phyloP scores from a whole-genome alignment of 306 rosid species.

The Malus asiatica region DNA sequence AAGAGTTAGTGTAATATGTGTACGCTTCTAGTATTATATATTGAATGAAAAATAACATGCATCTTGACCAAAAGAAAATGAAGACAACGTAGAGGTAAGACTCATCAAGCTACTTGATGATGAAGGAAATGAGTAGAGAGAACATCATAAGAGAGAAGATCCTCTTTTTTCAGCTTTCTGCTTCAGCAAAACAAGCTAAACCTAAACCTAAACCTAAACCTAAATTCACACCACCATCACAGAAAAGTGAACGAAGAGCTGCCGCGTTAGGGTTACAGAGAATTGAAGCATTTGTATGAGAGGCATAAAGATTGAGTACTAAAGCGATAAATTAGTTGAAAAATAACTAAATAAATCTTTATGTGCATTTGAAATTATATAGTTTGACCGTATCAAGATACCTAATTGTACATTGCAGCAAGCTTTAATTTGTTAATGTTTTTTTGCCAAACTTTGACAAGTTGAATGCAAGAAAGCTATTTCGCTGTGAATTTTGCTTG shows the following conservation, averaged over 20 bases:
- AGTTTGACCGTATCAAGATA: conserved; percentile 45
- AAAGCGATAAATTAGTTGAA: conserved; percentile 5
- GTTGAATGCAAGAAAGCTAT: conserved; percentile 34
- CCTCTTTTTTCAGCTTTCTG: conserved; percentile 35
- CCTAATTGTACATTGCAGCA: conserved; percentile 37
- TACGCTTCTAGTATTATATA: no score
- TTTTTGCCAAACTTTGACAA: conserved; percentile 55
- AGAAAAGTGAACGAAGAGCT: conserved; percentile 5
- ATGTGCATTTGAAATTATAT: not conserved
- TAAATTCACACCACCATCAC: conserved; percentile 21
- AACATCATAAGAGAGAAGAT: not conserved
- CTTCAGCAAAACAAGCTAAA: conserved; percentile 48
- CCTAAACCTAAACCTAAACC: conserved; percentile 12
- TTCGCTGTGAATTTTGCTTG: conserved; percentile 20
- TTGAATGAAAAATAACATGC: not conserved
- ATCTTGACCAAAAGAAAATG: not conserved
- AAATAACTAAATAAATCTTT: not conserved
- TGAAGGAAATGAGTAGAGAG: conserved; percentile 20
- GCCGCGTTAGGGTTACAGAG: conserved; percentile 20
- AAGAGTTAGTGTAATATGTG: no score
- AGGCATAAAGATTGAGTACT: conserved; percentile 12
- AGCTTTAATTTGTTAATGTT: conserved; percentile 27
- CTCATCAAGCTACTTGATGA: conserved; percentile 23
- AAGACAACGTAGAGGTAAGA: not conserved
- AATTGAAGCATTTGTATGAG: conserved; percentile 7